phyloP scores from a whole-genome alignment of 1,284 basidiomycete species.

The Boletus sp. region DNA sequence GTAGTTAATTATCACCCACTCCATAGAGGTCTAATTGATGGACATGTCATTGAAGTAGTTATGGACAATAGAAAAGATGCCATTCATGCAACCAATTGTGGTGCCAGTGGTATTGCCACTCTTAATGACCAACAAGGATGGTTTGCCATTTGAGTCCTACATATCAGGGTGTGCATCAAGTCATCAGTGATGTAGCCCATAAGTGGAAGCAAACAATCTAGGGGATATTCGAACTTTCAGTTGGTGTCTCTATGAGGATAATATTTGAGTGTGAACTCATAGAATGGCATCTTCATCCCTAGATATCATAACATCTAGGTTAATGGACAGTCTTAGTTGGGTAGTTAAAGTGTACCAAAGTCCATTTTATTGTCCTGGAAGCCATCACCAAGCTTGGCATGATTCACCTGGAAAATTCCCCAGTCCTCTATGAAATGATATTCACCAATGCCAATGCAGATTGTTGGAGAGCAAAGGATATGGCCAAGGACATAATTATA shows the following conservation, averaged over 20 bases:
- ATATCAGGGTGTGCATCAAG: neutral
- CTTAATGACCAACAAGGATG: slow-evolving; percentile 4
- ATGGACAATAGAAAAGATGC: slow-evolving; percentile 1
- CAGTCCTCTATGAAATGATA: slow-evolving; percentile 2
- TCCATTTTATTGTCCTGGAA: slow-evolving; percentile 3
- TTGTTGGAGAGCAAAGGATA: neutral
- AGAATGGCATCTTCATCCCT: neutral
- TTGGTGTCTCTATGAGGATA: neutral
- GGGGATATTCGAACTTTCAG: neutral
- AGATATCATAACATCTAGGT: neutral
- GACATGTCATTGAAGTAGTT: slow-evolving; percentile 4
- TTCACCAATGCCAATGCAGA: neutral
- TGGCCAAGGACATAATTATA: neutral
- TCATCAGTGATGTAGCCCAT: neutral
- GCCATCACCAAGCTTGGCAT: slow-evolving; percentile 2
- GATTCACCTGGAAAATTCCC: slow-evolving; percentile 2
- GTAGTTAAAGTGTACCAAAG: slow-evolving; percentile 2
- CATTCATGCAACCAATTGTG: neutral
- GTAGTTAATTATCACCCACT: neutral
- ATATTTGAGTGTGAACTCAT: neutral
- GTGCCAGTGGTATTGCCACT: neutral
- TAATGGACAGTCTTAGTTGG: neutral
- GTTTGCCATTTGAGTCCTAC: neutral
- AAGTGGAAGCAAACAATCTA: neutral
- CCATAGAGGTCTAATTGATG: slow-evolving; percentile 1